Evolutionary conservation across 192 early-diverging fungal genomes (phyloP).

Genomic region (Podila verticillata): DNA sequence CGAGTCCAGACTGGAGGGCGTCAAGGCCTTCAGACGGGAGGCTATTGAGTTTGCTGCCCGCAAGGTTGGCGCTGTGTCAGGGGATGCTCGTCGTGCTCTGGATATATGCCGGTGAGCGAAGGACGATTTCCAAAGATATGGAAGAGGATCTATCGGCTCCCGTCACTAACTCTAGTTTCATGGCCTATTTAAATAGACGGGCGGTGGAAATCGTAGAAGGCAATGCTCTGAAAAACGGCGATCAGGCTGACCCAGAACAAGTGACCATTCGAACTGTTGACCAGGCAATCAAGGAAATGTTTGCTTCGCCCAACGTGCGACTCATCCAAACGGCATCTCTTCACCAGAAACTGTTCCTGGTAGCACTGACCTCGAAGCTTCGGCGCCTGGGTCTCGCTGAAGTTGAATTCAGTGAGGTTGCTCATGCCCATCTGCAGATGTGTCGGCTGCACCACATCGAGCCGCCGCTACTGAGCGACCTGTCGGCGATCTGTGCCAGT

Average conservation of each 20-base stretch:
- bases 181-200: conserved; percentile 53
- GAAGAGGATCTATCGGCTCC: neutral
- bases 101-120: conserved; percentile 85
- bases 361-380: conserved; percentile 70
- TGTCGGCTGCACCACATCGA: conserved; percentile 72
- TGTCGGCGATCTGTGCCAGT: conserved; percentile 70
- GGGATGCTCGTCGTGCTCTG: conserved; percentile 93
- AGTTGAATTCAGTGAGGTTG: conserved; percentile 78
- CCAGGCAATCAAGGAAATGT: conserved; percentile 89
- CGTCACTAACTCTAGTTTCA: neutral
- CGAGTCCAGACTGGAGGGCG: conserved; percentile 78
- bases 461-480: conserved; percentile 65
- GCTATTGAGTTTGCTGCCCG: conserved; percentile 95
- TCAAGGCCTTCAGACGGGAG: conserved; percentile 76
- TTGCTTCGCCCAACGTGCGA: conserved; percentile 76
- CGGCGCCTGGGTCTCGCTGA: conserved; percentile 77
- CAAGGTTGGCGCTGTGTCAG: conserved; percentile 95
- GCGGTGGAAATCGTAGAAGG: conserved; percentile 79
- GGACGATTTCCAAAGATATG: neutral
- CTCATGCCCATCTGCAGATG: conserved; percentile 71
- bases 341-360: conserved; percentile 90
- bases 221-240: conserved; percentile 23
- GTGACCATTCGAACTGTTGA: conserved; percentile 79
- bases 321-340: conserved; percentile 77
- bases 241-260: conserved; percentile 32